A percentile compares a stretch with the other conserved stretches of the same genome.
phyloP scores from a whole-genome alignment of 345 rosid genomes.

The Melastoma malabathricum region DNA sequence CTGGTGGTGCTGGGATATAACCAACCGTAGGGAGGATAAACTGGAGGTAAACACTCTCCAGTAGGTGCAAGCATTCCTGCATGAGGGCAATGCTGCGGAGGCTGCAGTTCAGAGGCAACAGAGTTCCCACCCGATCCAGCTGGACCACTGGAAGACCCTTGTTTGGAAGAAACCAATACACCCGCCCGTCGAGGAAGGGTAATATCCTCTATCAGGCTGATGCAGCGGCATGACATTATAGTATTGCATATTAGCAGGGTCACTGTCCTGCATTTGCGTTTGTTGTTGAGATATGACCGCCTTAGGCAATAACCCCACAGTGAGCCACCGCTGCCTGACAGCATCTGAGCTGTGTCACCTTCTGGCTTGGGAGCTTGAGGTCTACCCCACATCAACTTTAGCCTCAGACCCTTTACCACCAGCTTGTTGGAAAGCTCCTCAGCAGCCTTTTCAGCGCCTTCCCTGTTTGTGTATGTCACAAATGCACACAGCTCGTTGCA shows the following conservation, averaged over 20 bases:
- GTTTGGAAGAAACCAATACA: conserved; percentile 58
- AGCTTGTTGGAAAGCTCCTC: conserved; percentile 81
- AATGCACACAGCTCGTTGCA: conserved; percentile 85
- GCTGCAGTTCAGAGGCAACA: conserved; percentile 31
- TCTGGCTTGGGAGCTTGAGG: conserved; percentile 82
- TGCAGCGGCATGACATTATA: conserved; percentile 59
- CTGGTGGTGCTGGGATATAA: conserved; percentile 49
- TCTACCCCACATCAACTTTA: conserved; percentile 93
- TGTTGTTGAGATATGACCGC: conserved; percentile 87
- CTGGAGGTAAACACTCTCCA: conserved; percentile 41
- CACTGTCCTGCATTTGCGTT: conserved; percentile 46
- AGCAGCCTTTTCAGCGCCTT: conserved; percentile 94
- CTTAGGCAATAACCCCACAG: conserved; percentile 70
- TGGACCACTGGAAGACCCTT: conserved; percentile 31
- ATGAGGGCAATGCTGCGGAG: conserved; percentile 38
- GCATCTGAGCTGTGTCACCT: conserved; percentile 48
- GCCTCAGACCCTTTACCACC: conserved; percentile 73
- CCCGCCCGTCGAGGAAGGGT: conserved; percentile 99
- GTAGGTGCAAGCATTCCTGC: conserved; percentile 30
- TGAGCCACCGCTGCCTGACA: conserved; percentile 47
- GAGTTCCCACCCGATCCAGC: conserved; percentile 29
- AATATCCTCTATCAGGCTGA: conserved; percentile 58
- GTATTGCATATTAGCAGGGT: conserved; percentile 52
- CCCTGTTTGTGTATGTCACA: conserved; percentile 81
- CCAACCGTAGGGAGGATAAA: conserved; percentile 48